Percentiles rank a stretch among this genome's conserved stretches.
These are phyloP conservation scores for Scutellaria baicalensis DNA, from an alignment of 257 asterid species.

Conservation along the genomic window DNA sequence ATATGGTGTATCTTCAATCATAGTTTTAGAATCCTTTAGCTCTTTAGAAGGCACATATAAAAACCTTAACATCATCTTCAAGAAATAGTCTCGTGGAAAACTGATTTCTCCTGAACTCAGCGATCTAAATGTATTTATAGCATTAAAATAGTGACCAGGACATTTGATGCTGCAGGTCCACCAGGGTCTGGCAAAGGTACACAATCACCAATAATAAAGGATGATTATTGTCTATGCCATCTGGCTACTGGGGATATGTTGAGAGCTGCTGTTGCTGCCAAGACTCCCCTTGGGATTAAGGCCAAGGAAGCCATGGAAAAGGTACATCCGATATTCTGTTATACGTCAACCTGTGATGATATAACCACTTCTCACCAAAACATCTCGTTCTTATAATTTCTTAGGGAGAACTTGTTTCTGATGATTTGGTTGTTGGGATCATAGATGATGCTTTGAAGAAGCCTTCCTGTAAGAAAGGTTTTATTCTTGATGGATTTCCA, in stretches of 20 bases:
- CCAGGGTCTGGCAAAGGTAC: slow-evolving; percentile 98
- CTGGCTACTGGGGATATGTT: slow-evolving; percentile 98
- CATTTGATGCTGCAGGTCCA: slow-evolving; percentile 54
- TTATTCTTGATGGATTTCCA: slow-evolving; percentile 97
- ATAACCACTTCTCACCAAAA: background rate
- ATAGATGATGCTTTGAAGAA: slow-evolving; percentile 88
- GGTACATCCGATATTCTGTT: slow-evolving; percentile 25
- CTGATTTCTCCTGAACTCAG: background rate
- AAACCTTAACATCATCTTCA: background rate
- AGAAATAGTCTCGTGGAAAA: background rate
- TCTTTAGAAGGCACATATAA: background rate
- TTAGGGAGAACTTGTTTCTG: slow-evolving; percentile 94
- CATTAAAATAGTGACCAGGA: background rate
- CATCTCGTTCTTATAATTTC: slow-evolving; percentile 22
- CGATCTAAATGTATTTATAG: background rate
- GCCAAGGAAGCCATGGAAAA: slow-evolving; percentile 97
- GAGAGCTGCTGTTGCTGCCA: slow-evolving; percentile 93
- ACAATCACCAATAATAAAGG: slow-evolving; percentile 88
- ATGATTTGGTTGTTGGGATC: slow-evolving; percentile 89
- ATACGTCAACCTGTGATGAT: background rate
- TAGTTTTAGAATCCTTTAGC: background rate
- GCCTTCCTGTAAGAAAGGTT: slow-evolving; percentile 92
- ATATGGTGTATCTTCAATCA: background rate
- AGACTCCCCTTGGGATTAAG: slow-evolving; percentile 83
- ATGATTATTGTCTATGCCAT: slow-evolving; percentile 87